phyloP scores from a whole-genome alignment of 1,139 yeast species.

The Saccharomycopsis phalli region DNA sequence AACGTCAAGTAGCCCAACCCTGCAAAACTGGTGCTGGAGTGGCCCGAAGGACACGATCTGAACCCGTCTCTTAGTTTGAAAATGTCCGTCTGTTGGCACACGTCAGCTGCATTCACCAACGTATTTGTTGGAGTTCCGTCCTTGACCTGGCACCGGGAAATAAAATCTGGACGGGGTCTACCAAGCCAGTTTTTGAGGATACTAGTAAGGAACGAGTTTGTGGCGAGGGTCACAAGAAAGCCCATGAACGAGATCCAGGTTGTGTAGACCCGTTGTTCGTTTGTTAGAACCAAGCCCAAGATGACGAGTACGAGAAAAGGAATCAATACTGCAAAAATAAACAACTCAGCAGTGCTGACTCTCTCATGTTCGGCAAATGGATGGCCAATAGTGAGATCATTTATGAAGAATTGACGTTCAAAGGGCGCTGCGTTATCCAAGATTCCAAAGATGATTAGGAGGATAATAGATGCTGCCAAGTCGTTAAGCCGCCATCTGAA shows the following conservation, averaged over 20 bases:
- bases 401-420: slow-evolving; percentile 58
- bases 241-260: slow-evolving; percentile 48
- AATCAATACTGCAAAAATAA: slow-evolving; percentile 32
- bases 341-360: slow-evolving; percentile 37
- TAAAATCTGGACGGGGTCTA: slow-evolving; percentile 74
- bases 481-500: slow-evolving; percentile 55
- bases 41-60: slow-evolving; percentile 79
- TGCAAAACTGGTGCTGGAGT: slow-evolving; percentile 60
- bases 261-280: slow-evolving; percentile 34
- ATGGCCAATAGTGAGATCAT: slow-evolving; percentile 53
- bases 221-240: slow-evolving; percentile 40
- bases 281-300: slow-evolving; percentile 30
- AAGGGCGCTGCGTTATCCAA: slow-evolving; percentile 48
- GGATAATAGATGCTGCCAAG: slow-evolving; percentile 34
- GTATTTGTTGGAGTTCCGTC: slow-evolving; percentile 28
- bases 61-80: slow-evolving; percentile 50
- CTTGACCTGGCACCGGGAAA: slow-evolving; percentile 45
- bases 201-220: slow-evolving; percentile 49
- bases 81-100: slow-evolving; percentile 38
- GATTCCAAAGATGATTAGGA: slow-evolving; percentile 37
- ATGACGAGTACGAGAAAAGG: slow-evolving; percentile 34
- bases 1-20: slow-evolving; percentile 54
- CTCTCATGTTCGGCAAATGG: slow-evolving; percentile 63
- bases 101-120: slow-evolving; percentile 45
- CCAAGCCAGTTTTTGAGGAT: slow-evolving; percentile 66